Conservation (phyloP, 768 basidiomycete genomes). For the Dentipellis sp. region DNA sequence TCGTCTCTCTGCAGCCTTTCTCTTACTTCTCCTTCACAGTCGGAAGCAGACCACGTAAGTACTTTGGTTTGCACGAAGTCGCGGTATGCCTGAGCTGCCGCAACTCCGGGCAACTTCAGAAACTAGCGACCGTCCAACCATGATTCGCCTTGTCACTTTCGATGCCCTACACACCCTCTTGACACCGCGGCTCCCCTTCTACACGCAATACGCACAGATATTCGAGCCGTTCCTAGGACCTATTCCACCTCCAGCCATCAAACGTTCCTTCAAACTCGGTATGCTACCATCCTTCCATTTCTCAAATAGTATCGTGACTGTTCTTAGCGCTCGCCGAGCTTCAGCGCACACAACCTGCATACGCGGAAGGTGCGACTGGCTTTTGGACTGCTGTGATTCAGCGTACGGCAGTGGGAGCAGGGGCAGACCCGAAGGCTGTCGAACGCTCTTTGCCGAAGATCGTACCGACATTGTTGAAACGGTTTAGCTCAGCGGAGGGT, state of each 20-base stretch:
- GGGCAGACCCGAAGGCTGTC: constrained; percentile 51
- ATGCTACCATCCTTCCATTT: not conserved
- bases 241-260: constrained; percentile 43
- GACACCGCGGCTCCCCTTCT: constrained; percentile 55
- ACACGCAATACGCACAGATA: constrained; percentile 53
- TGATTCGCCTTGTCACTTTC: constrained; percentile 65
- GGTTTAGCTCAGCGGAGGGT: constrained; percentile 65
- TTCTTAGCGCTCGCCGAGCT: constrained; percentile 36
- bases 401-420: constrained; percentile 67
- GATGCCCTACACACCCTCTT: constrained; percentile 74
- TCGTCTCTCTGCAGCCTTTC: too few species aligned
- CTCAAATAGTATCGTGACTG: not conserved
- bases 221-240: constrained; percentile 62
- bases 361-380: constrained; percentile 38
- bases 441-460: constrained; percentile 45
- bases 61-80: too few species aligned
- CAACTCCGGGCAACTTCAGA: too few species aligned
- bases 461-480: constrained; percentile 47
- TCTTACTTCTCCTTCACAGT: too few species aligned
- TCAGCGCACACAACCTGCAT: constrained; percentile 52
- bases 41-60: too few species aligned
- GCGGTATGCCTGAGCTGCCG: too few species aligned
- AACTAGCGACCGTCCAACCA: not conserved
- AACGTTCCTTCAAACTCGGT: constrained; percentile 52
- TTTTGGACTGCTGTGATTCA: constrained; percentile 82